phyloP scores from a whole-genome alignment of 805 yeast species.

The Ogataea nonfermentans region DNA sequence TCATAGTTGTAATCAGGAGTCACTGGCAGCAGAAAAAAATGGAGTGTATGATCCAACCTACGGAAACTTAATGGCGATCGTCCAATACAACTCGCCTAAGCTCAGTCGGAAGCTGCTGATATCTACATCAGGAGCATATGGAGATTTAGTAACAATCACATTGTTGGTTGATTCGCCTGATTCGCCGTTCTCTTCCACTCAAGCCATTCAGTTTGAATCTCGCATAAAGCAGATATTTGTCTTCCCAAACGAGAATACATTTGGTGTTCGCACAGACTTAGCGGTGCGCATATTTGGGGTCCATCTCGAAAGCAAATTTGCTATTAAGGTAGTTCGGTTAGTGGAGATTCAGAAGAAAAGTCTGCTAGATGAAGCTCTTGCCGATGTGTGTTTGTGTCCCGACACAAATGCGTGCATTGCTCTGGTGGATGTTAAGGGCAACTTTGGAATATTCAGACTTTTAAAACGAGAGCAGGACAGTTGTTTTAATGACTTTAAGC shows the following conservation, averaged over 20 bases:
- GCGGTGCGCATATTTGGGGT: conserved; percentile 32
- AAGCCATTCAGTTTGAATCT: conserved; percentile 17
- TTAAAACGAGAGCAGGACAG: conserved; percentile 3
- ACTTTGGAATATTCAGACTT: conserved; percentile 43
- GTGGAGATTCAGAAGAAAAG: conserved; percentile 25
- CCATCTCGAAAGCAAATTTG: conserved; percentile 11
- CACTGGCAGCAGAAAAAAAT: conserved; percentile 27
- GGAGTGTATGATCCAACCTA: conserved; percentile 38
- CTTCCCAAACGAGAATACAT: not conserved
- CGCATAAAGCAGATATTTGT: conserved; percentile 34
- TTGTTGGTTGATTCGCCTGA: conserved; percentile 12
- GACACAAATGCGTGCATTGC: conserved; percentile 39
- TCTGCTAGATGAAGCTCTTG: conserved; percentile 30
- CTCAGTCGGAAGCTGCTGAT: conserved; percentile 19
- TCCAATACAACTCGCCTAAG: conserved; percentile 1
- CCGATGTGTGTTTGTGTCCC: conserved; percentile 45
- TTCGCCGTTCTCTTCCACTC: conserved; percentile 14
- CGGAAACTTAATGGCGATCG: conserved; percentile 27
- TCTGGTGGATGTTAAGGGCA: conserved; percentile 51
- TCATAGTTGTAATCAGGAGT: conserved; percentile 26
- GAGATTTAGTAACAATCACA: conserved; percentile 32
- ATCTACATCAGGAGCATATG: conserved; percentile 35
- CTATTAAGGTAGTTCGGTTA: conserved; percentile 17
- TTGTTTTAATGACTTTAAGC: conserved; percentile 1
- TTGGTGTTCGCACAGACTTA: conserved; percentile 32